Percentiles rank a stretch among this genome's conserved stretches.
These are phyloP conservation scores for Dissophora globulifera DNA, from an alignment of 192 early-diverging fungal genomes.

Conservation along the genomic window DNA sequence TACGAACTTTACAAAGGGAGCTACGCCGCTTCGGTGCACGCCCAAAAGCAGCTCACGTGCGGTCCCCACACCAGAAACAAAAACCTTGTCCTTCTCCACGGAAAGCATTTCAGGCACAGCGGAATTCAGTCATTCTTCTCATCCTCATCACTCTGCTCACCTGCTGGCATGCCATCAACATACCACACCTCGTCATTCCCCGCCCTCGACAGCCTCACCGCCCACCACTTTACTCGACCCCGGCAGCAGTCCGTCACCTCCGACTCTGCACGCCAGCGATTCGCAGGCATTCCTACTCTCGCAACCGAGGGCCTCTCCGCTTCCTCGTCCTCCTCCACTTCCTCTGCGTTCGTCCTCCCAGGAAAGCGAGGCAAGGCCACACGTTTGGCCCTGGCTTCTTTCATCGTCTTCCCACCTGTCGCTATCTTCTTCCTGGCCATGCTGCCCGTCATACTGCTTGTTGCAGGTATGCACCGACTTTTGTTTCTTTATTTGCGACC, in stretches of 20 bases:
- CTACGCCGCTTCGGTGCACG: no score
- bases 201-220: not conserved
- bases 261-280: not conserved
- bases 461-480: constrained; percentile 38
- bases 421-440: constrained; percentile 39
- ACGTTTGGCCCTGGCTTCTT: constrained; percentile 25
- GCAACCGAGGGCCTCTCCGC: no score
- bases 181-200: not conserved
- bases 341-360: constrained; percentile 18
- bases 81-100: no score
- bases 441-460: constrained; percentile 28
- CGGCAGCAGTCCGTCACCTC: not conserved
- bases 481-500: no score
- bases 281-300: not conserved
- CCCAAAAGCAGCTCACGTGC: no score
- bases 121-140: no score
- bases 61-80: no score
- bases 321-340: constrained; percentile 1
- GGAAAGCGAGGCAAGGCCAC: constrained; percentile 49
- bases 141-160: not conserved
- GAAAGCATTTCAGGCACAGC: no score
- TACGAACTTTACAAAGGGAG: no score
- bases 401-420: constrained; percentile 39
- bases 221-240: not conserved
- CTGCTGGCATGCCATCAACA: not conserved